Percentiles rank a stretch among this genome's conserved stretches.
Evolutionary conservation across 805 yeast genomes (phyloP).

Genomic region (Yarrowia porcina): DNA sequence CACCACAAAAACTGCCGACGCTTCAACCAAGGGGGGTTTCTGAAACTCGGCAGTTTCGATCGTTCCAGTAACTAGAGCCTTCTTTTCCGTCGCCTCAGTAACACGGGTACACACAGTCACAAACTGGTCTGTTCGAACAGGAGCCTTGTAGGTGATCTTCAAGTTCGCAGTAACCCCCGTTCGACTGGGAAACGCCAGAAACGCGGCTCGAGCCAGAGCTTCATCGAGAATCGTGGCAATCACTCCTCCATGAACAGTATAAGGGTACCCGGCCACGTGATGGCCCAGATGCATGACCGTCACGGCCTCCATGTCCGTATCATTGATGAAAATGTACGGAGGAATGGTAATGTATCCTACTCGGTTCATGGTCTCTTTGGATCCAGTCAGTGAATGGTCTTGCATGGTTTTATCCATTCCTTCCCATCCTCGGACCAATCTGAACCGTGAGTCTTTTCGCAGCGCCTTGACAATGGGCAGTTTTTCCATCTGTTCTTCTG

Average conservation of each 20-base stretch:
- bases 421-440: conserved; percentile 24
- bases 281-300: conserved; percentile 75
- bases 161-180: conserved; percentile 88
- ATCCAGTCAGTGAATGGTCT: conserved; percentile 37
- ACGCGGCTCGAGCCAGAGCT: conserved; percentile 80
- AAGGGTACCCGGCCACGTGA: conserved; percentile 80
- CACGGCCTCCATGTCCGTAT: conserved; percentile 54
- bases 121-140: conserved; percentile 59
- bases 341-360: conserved; percentile 80
- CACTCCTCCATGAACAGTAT: conserved; percentile 83
- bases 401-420: conserved; percentile 16
- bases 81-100: conserved; percentile 66
- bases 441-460: conserved; percentile 10
- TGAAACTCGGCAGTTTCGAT: conserved; percentile 15
- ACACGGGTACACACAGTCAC: conserved; percentile 69
- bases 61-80: conserved; percentile 56
- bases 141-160: conserved; percentile 55
- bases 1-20: conserved; percentile 8
- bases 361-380: conserved; percentile 51
- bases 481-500: conserved; percentile 12
- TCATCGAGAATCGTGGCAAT: conserved; percentile 84
- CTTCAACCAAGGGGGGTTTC: conserved; percentile 2
- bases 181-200: conserved; percentile 70
- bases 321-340: conserved; percentile 65
- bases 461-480: conserved; percentile 19